A percentile compares a stretch with the other conserved stretches of the same genome.
Evolutionary conservation across 441 rosid species (phyloP).

Genomic region (Gossypium schwendimanii): DNA sequence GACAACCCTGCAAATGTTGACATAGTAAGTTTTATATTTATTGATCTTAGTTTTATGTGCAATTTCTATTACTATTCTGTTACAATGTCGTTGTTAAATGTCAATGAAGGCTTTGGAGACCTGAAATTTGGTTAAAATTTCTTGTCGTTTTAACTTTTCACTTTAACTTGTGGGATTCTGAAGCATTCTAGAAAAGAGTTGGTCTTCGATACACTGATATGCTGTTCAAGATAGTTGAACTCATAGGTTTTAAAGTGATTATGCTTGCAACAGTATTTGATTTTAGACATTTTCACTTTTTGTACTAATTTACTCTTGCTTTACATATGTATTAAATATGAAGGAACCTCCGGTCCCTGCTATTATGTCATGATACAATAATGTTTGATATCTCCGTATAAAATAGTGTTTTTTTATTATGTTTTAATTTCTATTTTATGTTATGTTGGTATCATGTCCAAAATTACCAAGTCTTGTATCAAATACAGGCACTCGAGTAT

Average conservation of each 20-base stretch:
- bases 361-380: neutral
- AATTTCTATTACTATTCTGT: neutral
- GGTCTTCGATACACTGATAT: neutral
- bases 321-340: neutral
- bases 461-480: neutral
- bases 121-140: neutral
- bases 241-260: neutral
- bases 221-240: neutral
- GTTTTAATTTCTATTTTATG: neutral
- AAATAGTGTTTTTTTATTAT: neutral
- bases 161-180: neutral
- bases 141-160: neutral
- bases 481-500: constrained; percentile 67
- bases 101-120: neutral
- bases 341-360: neutral
- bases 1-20: constrained; percentile 60
- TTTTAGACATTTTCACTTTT: neutral
- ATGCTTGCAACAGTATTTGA: neutral
- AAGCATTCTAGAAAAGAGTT: neutral
- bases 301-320: neutral
- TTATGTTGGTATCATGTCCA: neutral
- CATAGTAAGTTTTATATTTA: constrained; percentile 42
- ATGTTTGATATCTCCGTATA: neutral
- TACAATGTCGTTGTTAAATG: neutral
- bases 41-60: neutral